A percentile compares a stretch with the other conserved stretches of the same genome.
phyloP scores from a whole-genome alignment of 2,329 filamentous ascomycete genomes.

The Atkinsonella hypoxylon region DNA sequence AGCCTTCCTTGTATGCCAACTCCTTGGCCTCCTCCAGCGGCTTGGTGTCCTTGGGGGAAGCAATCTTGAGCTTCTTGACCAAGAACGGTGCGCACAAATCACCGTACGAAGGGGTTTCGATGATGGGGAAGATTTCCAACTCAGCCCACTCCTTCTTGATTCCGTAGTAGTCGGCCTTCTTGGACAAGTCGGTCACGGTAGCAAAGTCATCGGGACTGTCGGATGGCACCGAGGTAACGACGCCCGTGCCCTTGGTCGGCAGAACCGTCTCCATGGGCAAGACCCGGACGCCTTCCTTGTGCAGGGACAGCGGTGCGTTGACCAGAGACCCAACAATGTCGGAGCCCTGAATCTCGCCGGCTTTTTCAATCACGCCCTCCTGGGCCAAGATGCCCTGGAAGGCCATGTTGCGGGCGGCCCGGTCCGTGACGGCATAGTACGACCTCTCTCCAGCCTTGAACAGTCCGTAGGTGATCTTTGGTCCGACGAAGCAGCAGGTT shows the following conservation, averaged over 20 bases:
- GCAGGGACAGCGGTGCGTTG: conserved; percentile 75
- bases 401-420: conserved; percentile 90
- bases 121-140: conserved; percentile 78
- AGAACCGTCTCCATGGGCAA: conserved; percentile 92
- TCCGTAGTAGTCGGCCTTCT: conserved; percentile 93
- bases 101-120: conserved; percentile 77
- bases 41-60: conserved; percentile 87
- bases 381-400: conserved; percentile 78
- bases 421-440: conserved; percentile 73
- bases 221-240: conserved; percentile 90
- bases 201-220: conserved; percentile 92
- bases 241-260: conserved; percentile 87
- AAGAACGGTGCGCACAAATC: conserved; percentile 73
- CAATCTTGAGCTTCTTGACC: conserved; percentile 89
- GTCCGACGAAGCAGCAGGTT: conserved; percentile 88
- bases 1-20: conserved; percentile 91
- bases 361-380: conserved; percentile 63
- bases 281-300: conserved; percentile 74
- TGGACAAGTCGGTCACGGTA: conserved; percentile 73
- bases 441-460: conserved; percentile 69
- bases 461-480: conserved; percentile 78
- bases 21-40: conserved; percentile 89
- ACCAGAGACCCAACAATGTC: conserved; percentile 82
- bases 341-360: conserved; percentile 63
- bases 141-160: conserved; percentile 97